These are phyloP conservation scores for Hygrophorus pudorinus DNA, from an alignment of 768 basidiomycete genomes.

Conservation along the genomic window DNA sequence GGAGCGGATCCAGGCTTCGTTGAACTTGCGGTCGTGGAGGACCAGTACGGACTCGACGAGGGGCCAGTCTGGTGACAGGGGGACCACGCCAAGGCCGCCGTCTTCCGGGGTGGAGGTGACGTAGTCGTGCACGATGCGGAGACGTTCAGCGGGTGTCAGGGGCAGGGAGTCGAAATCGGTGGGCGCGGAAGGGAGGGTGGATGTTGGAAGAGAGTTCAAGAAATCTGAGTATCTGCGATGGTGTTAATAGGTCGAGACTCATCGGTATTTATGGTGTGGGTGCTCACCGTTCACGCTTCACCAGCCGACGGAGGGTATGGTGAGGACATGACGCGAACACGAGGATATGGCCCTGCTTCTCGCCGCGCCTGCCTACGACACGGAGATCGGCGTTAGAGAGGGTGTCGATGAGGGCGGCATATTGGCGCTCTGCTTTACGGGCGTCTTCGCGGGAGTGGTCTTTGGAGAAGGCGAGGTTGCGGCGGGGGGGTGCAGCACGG, in stretches of 20 bases:
- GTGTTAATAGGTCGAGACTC: too few species aligned
- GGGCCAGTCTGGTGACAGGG: slow-evolving; percentile 63
- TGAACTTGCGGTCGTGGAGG: slow-evolving; percentile 77
- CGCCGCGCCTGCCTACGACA: slow-evolving; percentile 70
- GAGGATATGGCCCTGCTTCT: slow-evolving; percentile 62
- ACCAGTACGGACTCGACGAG: slow-evolving; percentile 75
- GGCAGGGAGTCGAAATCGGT: slow-evolving; percentile 33
- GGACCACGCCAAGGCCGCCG: slow-evolving; percentile 77
- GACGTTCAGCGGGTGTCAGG: slow-evolving; percentile 63
- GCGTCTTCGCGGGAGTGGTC: slow-evolving; percentile 53
- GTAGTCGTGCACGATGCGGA: slow-evolving; percentile 68
- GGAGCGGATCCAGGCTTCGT: slow-evolving; percentile 64
- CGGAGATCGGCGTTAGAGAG: slow-evolving; percentile 55
- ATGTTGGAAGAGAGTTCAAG: slow-evolving; percentile 60
- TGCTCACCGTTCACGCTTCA: slow-evolving; percentile 66
- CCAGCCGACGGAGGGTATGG: slow-evolving; percentile 49
- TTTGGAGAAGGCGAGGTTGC: slow-evolving; percentile 46
- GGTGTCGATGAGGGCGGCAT: slow-evolving; percentile 48
- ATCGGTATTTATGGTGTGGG: background rate
- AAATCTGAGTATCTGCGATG: slow-evolving; percentile 60
- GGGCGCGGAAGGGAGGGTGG: slow-evolving; percentile 24
- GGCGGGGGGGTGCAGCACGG: slow-evolving; percentile 33
- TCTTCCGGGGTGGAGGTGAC: slow-evolving; percentile 63
- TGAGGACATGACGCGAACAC: slow-evolving; percentile 67
- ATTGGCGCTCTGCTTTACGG: slow-evolving; percentile 59